phyloP scores from a whole-genome alignment of 2,329 filamentous ascomycete genomes.

The Clonostachys rhizophaga region DNA sequence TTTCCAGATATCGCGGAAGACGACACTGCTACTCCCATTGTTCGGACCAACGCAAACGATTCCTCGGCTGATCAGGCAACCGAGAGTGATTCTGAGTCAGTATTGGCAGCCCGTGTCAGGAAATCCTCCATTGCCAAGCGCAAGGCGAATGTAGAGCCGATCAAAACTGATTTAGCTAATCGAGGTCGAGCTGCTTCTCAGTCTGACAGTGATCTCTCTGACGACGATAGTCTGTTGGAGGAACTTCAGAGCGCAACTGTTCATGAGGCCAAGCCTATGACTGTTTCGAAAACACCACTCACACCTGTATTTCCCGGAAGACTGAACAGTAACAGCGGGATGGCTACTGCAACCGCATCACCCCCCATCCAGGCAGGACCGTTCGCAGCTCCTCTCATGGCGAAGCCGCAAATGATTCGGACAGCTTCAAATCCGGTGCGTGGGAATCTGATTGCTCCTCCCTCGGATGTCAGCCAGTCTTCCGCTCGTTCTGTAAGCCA shows the following conservation, averaged over 20 bases:
- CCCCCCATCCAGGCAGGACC: background rate
- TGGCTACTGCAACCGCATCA: background rate
- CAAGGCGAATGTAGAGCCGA: slow-evolving; percentile 41
- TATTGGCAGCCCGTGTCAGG: slow-evolving; percentile 6
- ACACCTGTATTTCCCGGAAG: slow-evolving; percentile 52
- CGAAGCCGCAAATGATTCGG: slow-evolving; percentile 25
- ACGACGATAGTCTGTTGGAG: slow-evolving; percentile 82
- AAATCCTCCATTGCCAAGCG: slow-evolving; percentile 16
- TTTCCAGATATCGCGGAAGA: no score
- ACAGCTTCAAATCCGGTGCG: slow-evolving; percentile 43
- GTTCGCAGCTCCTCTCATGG: background rate
- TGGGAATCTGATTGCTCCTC: slow-evolving; percentile 35
- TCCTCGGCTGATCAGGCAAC: no score
- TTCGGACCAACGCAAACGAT: no score
- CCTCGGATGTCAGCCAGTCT: slow-evolving; percentile 36
- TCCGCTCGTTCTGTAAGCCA: slow-evolving; percentile 51
- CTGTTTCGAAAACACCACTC: slow-evolving; percentile 78
- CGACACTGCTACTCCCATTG: no score
- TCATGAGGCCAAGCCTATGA: slow-evolving; percentile 76
- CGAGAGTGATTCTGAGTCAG: slow-evolving; percentile 13
- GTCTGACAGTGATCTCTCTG: slow-evolving; percentile 45
- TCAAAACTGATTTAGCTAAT: slow-evolving; percentile 41
- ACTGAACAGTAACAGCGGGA: slow-evolving; percentile 7
- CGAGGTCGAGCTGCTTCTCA: slow-evolving; percentile 1
- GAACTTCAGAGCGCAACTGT: slow-evolving; percentile 79